These are phyloP conservation scores for Phlyctochytrium bullatum DNA, from an alignment of 192 early-diverging fungal species.

Conservation along the genomic window DNA sequence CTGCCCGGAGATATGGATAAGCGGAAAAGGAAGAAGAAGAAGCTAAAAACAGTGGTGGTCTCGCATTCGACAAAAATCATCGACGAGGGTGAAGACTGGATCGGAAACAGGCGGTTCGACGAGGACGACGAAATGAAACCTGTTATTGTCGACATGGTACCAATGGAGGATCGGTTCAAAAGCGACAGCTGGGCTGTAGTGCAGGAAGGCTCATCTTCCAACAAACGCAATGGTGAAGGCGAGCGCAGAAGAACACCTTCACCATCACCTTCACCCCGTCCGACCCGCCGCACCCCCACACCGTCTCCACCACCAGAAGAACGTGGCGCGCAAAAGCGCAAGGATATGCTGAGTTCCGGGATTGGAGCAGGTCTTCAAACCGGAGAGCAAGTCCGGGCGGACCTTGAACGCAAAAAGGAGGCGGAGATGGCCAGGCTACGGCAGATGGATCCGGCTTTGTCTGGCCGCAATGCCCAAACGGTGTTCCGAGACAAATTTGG, in stretches of 20 bases:
- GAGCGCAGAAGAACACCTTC: conserved; percentile 8
- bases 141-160: conserved; percentile 24
- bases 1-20: background rate
- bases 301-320: conserved; percentile 5
- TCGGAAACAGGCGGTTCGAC: background rate
- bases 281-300: background rate
- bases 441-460: conserved; percentile 23
- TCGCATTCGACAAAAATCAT: conserved; percentile 19
- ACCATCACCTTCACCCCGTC: conserved; percentile 20
- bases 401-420: conserved; percentile 9
- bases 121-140: conserved; percentile 35
- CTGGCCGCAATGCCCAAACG: conserved; percentile 46
- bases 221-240: background rate
- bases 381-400: conserved; percentile 22
- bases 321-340: background rate
- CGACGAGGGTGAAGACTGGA: conserved; percentile 23
- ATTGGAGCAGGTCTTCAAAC: conserved; percentile 25
- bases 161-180: conserved; percentile 24
- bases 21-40: conserved; percentile 23
- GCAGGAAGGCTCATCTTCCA: conserved; percentile 25
- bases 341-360: background rate
- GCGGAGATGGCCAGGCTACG: conserved; percentile 5
- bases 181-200: conserved; percentile 30
- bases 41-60: conserved; percentile 4
- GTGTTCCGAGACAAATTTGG: conserved; percentile 68